A percentile compares a stretch with the other conserved stretches of the same genome.
phyloP scores from a whole-genome alignment of 805 yeast genomes.

The Suhomyces kilbournensis region DNA sequence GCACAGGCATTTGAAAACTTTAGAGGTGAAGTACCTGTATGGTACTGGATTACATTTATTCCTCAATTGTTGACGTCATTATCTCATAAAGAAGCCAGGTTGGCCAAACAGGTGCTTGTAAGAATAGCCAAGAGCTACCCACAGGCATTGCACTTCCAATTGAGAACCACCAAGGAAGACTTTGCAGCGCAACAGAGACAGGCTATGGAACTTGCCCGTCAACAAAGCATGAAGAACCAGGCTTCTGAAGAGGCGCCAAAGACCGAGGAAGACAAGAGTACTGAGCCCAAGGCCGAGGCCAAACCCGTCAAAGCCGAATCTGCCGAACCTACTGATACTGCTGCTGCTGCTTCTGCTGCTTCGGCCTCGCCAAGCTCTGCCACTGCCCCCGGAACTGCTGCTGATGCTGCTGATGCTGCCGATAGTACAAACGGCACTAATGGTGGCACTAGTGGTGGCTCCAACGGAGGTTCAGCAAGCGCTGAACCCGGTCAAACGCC shows the following conservation, averaged over 20 bases:
- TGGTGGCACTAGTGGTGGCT: background rate
- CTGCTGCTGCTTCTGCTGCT: conserved; percentile 4
- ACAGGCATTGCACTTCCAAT: conserved; percentile 94
- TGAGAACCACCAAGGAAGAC: conserved; percentile 93
- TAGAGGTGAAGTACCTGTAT: conserved; percentile 94
- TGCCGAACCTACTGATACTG: conserved; percentile 2
- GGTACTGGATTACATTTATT: conserved; percentile 98
- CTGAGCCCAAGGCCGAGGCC: background rate
- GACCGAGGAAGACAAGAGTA: background rate
- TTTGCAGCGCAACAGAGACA: conserved; percentile 84
- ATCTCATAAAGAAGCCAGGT: conserved; percentile 85
- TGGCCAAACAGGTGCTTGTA: conserved; percentile 83
- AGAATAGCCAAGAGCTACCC: conserved; percentile 96
- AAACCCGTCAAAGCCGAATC: background rate
- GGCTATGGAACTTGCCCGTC: conserved; percentile 38
- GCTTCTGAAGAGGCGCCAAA: background rate
- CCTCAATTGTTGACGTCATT: conserved; percentile 90
- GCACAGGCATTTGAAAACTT: conserved; percentile 87
- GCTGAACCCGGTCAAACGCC: background rate
- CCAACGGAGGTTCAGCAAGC: background rate
- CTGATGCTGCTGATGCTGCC: background rate
- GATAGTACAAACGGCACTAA: background rate
- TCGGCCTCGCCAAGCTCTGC: background rate
- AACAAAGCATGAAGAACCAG: conserved; percentile 6
- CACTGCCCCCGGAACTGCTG: background rate